Conservation (phyloP, 192 early-diverging fungal species). For the Dissophora ornata region DNA sequence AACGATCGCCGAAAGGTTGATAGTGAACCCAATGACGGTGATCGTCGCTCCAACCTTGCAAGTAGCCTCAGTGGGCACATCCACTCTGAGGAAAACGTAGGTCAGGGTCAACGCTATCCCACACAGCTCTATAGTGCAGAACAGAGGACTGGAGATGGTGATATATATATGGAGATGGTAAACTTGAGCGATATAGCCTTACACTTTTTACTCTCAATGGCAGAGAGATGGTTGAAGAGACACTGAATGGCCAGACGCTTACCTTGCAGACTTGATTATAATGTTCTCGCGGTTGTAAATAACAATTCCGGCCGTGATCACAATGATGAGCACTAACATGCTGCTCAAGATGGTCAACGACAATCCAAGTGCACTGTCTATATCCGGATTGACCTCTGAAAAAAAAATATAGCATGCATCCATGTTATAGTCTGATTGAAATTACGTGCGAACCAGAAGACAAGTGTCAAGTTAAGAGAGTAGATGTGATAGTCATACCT, state of each 20-base stretch:
- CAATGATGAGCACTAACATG: conserved; percentile 1
- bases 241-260: no score
- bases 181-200: no score
- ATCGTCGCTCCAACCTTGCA: conserved; percentile 26
- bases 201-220: no score
- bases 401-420: no score
- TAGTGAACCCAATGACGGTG: conserved; percentile 17
- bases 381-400: conserved; percentile 17
- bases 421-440: no score
- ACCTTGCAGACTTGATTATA: conserved; percentile 46
- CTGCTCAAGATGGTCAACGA: conserved; percentile 12
- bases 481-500: not conserved
- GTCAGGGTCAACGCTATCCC: conserved; percentile 24
- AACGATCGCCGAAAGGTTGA: conserved; percentile 53
- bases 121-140: conserved; percentile 24
- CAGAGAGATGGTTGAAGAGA: no score
- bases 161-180: no score
- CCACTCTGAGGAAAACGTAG: conserved; percentile 11
- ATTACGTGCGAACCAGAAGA: no score
- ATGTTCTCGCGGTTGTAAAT: conserved; percentile 26
- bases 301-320: conserved; percentile 20
- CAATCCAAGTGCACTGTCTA: not conserved
- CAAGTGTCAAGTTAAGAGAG: not conserved
- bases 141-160: conserved; percentile 7
- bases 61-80: conserved; percentile 3